Evolutionary conservation across 305 asterid species (phyloP).

Genomic region (Fraxinus nigra): DNA sequence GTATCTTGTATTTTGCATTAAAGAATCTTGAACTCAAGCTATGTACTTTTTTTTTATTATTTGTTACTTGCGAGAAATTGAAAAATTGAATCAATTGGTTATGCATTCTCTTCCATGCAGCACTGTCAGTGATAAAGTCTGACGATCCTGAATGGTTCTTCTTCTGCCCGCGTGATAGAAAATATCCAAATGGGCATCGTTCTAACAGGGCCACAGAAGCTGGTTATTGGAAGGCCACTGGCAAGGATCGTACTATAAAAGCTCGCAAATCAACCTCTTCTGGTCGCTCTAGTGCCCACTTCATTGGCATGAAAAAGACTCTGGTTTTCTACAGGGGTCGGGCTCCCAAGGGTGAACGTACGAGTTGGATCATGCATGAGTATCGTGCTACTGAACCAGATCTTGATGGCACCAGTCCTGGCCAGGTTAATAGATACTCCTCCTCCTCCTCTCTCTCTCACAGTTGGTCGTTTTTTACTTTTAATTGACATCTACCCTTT

Average conservation of each 20-base stretch:
- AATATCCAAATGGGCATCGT: conserved; percentile 73
- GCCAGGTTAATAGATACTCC: conserved; percentile 44
- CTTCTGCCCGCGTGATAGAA: conserved; percentile 74
- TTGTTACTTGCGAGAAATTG: conserved; percentile 7
- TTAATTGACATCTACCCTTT: not conserved
- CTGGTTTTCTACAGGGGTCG: conserved; percentile 73
- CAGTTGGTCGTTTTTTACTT: not conserved
- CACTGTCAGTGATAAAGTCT: conserved; percentile 65
- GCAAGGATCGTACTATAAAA: conserved; percentile 76
- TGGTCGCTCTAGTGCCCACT: conserved; percentile 30
- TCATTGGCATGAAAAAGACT: conserved; percentile 75
- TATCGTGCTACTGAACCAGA: conserved; percentile 73
- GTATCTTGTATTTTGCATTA: not conserved
- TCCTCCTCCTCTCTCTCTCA: not conserved
- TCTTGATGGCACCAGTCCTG: conserved; percentile 69
- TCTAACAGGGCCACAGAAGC: conserved; percentile 76
- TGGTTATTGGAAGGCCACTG: conserved; percentile 88
- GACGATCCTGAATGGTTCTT: conserved; percentile 81
- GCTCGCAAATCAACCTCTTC: conserved; percentile 45
- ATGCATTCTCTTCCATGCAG: conserved; percentile 33
- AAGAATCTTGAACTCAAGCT: conserved; percentile 8
- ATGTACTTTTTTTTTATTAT: not conserved
- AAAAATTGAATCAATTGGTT: not conserved
- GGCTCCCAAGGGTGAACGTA: conserved; percentile 75
- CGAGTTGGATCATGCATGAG: conserved; percentile 78